phyloP scores from a whole-genome alignment of 2,329 filamentous ascomycete genomes.

The Furcasterigmium furcatum region DNA sequence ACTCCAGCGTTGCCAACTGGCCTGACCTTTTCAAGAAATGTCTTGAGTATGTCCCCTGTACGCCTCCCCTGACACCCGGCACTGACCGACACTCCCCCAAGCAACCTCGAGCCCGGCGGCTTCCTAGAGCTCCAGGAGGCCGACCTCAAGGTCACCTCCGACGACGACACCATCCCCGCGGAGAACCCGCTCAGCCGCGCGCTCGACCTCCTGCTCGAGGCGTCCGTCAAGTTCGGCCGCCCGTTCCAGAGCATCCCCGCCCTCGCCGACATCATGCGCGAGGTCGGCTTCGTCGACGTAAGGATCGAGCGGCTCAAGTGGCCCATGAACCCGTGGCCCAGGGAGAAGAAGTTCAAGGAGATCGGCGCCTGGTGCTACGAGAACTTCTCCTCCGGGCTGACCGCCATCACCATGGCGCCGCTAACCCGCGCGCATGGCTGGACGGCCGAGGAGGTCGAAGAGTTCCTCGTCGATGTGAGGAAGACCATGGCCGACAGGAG shows the following conservation, averaged over 20 bases:
- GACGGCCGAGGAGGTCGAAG: conserved; percentile 24
- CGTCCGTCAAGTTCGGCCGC: conserved; percentile 25
- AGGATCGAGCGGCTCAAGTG: conserved; percentile 34
- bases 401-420: conserved; percentile 24
- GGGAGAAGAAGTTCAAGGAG: conserved; percentile 39
- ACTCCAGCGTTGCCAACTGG: conserved; percentile 48
- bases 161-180: conserved; percentile 26
- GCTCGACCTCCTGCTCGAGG: conserved; percentile 15
- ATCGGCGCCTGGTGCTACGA: conserved; percentile 32
- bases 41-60: conserved; percentile 24
- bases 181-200: conserved; percentile 13
- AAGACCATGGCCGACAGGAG: conserved; percentile 23
- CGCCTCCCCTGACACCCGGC: too few relatives aligned
- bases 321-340: conserved; percentile 41
- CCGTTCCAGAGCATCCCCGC: conserved; percentile 15
- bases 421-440: conserved; percentile 26
- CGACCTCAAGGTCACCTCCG: conserved; percentile 23
- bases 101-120: conserved; percentile 27
- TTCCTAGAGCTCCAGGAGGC: conserved; percentile 30
- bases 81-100: conserved; percentile 2
- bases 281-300: conserved; percentile 45
- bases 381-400: conserved; percentile 24
- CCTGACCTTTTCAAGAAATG: conserved; percentile 40
- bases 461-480: conserved; percentile 25
- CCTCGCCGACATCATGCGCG: conserved; percentile 30